These are phyloP conservation scores for Poronia punctata DNA, from an alignment of 495 filamentous ascomycete species.

Conservation along the genomic window DNA sequence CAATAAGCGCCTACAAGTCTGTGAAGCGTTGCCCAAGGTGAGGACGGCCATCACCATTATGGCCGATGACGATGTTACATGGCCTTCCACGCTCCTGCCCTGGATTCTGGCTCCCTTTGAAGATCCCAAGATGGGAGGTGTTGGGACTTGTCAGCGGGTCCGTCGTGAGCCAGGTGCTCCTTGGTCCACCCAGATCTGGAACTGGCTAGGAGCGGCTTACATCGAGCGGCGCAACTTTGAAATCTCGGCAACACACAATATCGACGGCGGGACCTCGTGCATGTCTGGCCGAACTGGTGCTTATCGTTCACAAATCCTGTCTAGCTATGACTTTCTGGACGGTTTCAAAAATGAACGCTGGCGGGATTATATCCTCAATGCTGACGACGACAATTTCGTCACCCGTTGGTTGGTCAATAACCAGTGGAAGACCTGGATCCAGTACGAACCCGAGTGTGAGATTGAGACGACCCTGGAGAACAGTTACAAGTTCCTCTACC, in stretches of 20 bases:
- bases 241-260: slow-evolving; percentile 42
- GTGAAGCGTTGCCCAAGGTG: slow-evolving; percentile 34
- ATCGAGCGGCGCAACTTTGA: slow-evolving; percentile 55
- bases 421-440: slow-evolving; percentile 55
- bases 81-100: slow-evolving; percentile 40
- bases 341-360: slow-evolving; percentile 53
- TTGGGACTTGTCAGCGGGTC: slow-evolving; percentile 47
- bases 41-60: slow-evolving; percentile 41
- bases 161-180: slow-evolving; percentile 25
- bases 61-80: slow-evolving; percentile 51
- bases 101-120: slow-evolving; percentile 46
- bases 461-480: slow-evolving; percentile 56
- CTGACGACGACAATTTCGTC: slow-evolving; percentile 66
- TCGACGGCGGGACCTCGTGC: slow-evolving; percentile 51
- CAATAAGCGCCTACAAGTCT: slow-evolving; percentile 45
- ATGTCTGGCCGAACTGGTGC: slow-evolving; percentile 48
- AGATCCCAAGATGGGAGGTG: slow-evolving; percentile 42
- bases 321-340: slow-evolving; percentile 36
- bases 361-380: slow-evolving; percentile 45
- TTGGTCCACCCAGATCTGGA: slow-evolving; percentile 34
- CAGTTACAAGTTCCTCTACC: slow-evolving; percentile 48
- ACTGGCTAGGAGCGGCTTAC: slow-evolving; percentile 47
- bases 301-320: slow-evolving; percentile 41
- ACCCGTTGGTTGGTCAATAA: slow-evolving; percentile 54
- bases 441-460: slow-evolving; percentile 49